phyloP scores from a whole-genome alignment of 805 yeast species.

The Ogataea minuta region DNA sequence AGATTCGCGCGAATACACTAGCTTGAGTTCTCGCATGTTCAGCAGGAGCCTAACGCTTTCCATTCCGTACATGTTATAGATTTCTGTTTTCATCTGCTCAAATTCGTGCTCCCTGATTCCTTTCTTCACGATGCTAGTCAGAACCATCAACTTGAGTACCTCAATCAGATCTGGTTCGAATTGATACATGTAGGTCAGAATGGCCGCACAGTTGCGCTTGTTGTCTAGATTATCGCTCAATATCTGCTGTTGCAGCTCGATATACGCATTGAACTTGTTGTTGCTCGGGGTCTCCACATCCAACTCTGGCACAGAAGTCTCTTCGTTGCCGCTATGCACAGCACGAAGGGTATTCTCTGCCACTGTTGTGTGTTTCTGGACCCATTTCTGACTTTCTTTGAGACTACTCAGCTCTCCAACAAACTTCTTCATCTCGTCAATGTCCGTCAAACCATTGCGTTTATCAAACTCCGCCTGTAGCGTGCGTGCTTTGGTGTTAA shows the following conservation, averaged over 20 bases:
- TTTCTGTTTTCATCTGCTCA: slow-evolving; percentile 49
- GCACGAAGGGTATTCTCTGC: slow-evolving; percentile 59
- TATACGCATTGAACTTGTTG: slow-evolving; percentile 41
- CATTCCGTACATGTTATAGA: slow-evolving; percentile 66
- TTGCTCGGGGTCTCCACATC: slow-evolving; percentile 20
- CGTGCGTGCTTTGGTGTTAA: slow-evolving; percentile 68
- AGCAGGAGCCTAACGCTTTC: slow-evolving; percentile 46
- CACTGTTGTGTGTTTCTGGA: slow-evolving; percentile 71
- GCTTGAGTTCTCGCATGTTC: slow-evolving; percentile 45
- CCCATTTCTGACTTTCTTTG: slow-evolving; percentile 62
- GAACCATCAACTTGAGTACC: slow-evolving; percentile 51
- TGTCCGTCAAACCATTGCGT: slow-evolving; percentile 53
- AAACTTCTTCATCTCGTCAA: slow-evolving; percentile 65
- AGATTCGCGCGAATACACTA: slow-evolving; percentile 40
- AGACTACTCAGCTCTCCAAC: slow-evolving; percentile 68
- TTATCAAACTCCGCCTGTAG: slow-evolving; percentile 68
- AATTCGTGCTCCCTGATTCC: slow-evolving; percentile 70
- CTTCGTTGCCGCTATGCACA: slow-evolving; percentile 20
- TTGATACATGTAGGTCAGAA: slow-evolving; percentile 51
- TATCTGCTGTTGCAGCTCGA: slow-evolving; percentile 70
- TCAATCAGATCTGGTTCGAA: slow-evolving; percentile 39
- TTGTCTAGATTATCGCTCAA: slow-evolving; percentile 51
- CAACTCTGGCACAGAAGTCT: slow-evolving; percentile 9
- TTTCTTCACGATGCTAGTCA: slow-evolving; percentile 60
- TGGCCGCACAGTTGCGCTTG: slow-evolving; percentile 34